These are phyloP conservation scores for Tetrapisispora arboricola DNA, from an alignment of 805 yeast genomes.

Conservation along the genomic window DNA sequence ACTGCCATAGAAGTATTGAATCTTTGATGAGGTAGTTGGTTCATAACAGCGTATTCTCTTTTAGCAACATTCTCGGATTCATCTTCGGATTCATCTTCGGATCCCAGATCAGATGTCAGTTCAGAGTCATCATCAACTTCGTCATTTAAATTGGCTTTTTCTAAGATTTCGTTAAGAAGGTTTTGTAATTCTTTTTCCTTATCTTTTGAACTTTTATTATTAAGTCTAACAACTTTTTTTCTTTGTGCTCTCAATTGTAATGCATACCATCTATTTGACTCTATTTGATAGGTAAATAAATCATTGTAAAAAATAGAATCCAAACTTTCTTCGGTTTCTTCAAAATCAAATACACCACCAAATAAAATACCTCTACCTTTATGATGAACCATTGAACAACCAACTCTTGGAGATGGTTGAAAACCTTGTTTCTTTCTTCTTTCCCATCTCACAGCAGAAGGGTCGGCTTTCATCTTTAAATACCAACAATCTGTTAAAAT, in stretches of 20 bases:
- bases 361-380: slow-evolving; percentile 79
- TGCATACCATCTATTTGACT: slow-evolving; percentile 81
- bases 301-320: slow-evolving; percentile 79
- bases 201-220: slow-evolving; percentile 35
- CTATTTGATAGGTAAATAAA: slow-evolving; percentile 71
- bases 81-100: slow-evolving; percentile 25
- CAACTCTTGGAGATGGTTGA: slow-evolving; percentile 90
- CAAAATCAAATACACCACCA: slow-evolving; percentile 93
- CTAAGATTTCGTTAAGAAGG: slow-evolving; percentile 60
- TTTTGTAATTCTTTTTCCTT: slow-evolving; percentile 78
- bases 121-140: slow-evolving; percentile 34
- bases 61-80: slow-evolving; percentile 27
- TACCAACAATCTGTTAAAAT: slow-evolving; percentile 80
- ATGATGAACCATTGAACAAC: slow-evolving; percentile 81
- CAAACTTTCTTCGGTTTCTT: slow-evolving; percentile 87
- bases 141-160: slow-evolving; percentile 61
- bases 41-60: slow-evolving; percentile 45
- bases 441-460: slow-evolving; percentile 70
- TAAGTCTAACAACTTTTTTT: slow-evolving; percentile 36
- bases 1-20: slow-evolving; percentile 83
- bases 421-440: slow-evolving; percentile 81
- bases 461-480: slow-evolving; percentile 76
- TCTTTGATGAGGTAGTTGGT: slow-evolving; percentile 73
- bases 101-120: slow-evolving; percentile 28
- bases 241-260: slow-evolving; percentile 26